Base-by-base conservation (phyloP, 2,329 filamentous ascomycete species). In the Xylaria sp. region DNA sequence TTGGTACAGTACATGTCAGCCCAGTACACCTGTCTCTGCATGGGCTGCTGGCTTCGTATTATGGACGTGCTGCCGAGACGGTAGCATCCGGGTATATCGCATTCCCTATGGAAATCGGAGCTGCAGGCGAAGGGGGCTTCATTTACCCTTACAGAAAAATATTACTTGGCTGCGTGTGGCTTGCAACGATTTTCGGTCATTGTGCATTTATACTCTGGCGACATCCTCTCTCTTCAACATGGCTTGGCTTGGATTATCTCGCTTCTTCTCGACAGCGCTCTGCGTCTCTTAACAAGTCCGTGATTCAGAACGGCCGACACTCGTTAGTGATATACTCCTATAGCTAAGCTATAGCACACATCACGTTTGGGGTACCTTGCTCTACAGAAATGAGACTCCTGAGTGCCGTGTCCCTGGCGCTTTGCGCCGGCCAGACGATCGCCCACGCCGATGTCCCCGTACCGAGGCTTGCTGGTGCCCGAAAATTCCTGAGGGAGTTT, bases 61-160 rank as follows among this genome's bases (percentile, higher is more conserved):
- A 66, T 69, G 65, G 50, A 63, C 46, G 58, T 57, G 71, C 69
- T 74, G 74, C 73, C 68, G 70, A 60, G 62, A 72, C 70, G 71
- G 76, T 77, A 75, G 76, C 70, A 78, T 77, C 76, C 76, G 76
- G 75, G 63, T 77, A 77, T 78, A 76, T 77, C 71, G 50, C 66
- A 60, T 71, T 72, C 69, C 73, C 69, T 68, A 70, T 68, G 68
- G 61, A 54, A 66, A 70, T 59, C 57, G 63, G 72, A 67, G 68
- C 71, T 74, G 72, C 72, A 75, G 70, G 69, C 58, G 69, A 71
- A 63, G 69, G 64, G 69, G 50, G 57, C 50, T 62, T 70, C 68
- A 72, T 74, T 72, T 69, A 73, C 62, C 72, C 72, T 57, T 70
- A 59, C 67, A 61, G 44, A 61, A 61, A 37, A 61, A 52, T 65